Evolutionary conservation across 208 protist species (phyloP), one percentile per base, ranked within the genome.

Genomic region (Trypanosoma vivax): DNA sequence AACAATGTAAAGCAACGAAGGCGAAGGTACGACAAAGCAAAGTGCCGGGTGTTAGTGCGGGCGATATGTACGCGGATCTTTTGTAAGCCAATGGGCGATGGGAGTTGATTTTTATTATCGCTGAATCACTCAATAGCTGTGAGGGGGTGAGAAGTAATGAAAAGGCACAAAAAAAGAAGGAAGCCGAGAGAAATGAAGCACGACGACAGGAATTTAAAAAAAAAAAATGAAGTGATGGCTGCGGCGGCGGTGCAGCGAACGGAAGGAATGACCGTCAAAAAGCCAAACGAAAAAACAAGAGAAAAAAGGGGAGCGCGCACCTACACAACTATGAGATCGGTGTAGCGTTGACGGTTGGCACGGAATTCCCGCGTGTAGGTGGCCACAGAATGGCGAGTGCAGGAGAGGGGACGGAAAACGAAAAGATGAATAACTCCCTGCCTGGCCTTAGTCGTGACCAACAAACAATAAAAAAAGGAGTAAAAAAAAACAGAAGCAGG

Each of bases 281-380:
- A 33, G 29, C 3, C 24, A 60, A 57, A 51, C 38, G 63, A 64
- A 70, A 40, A 43, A 39, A 24, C 37, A 43, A 34, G 1, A 54
- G 30, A n/a, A n/a, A n/a, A n/a, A n/a, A n/a, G n/a, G n/a, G n/a
- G n/a, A n/a, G n/a, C n/a, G n/a, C n/a, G n/a, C n/a, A n/a, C n/a
- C n/a, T n/a, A n/a, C n/a, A n/a, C n/a, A n/a, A n/a, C n/a, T n/a
- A n/a, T n/a, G n/a, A n/a, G n/a, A n/a, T n/a, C n/a, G n/a, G n/a
- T n/a, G n/a, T n/a, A n/a, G n/a, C n/a, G n/a, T n/a, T n/a, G n/a
- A n/a, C n/a, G n/a, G n/a, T n/a, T n/a, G n/a, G n/a, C n/a, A n/a
- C n/a, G n/a, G n/a, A n/a, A n/a, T n/a, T n/a, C n/a, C n/a, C n/a
- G n/a, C n/a, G n/a, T n/a, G n/a, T n/a, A n/a, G n/a, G n/a, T n/a